Conservation (phyloP, 1,139 yeast species). For the Yamadazyma epiphylla region DNA sequence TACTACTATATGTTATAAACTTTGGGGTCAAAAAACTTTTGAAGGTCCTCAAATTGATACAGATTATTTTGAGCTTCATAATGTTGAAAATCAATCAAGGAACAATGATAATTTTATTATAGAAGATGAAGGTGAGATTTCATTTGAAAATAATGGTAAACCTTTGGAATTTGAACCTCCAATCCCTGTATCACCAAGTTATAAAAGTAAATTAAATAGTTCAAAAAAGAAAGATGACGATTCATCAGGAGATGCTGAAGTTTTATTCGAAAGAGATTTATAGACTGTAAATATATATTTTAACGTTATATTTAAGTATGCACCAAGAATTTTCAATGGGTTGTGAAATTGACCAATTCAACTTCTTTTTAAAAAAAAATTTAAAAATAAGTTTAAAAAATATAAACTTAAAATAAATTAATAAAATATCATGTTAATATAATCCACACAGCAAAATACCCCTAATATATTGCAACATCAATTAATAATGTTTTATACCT, state of each 20-base stretch:
- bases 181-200: slow-evolving; percentile 9
- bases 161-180: slow-evolving; percentile 9
- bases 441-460: too few relatives aligned
- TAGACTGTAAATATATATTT: too few relatives aligned
- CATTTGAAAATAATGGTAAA: slow-evolving; percentile 7
- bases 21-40: slow-evolving; percentile 61
- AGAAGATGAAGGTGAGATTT: slow-evolving; percentile 9
- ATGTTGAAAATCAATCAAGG: slow-evolving; percentile 18
- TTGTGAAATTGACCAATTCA: too few relatives aligned
- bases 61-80: slow-evolving; percentile 41
- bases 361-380: too few relatives aligned
- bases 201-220: slow-evolving; percentile 6
- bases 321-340: too few relatives aligned
- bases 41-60: slow-evolving; percentile 63
- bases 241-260: slow-evolving; percentile 9
- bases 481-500: too few relatives aligned
- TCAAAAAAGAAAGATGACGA: slow-evolving; percentile 2
- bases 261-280: slow-evolving; percentile 13
- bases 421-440: too few relatives aligned
- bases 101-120: slow-evolving; percentile 6
- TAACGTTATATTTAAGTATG: too few relatives aligned
- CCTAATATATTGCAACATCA: background rate
- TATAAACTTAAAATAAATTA: too few relatives aligned
- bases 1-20: slow-evolving; percentile 48
- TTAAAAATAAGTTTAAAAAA: too few relatives aligned